phyloP scores from a whole-genome alignment of 257 asterid genomes.

The Petunia secreta region DNA sequence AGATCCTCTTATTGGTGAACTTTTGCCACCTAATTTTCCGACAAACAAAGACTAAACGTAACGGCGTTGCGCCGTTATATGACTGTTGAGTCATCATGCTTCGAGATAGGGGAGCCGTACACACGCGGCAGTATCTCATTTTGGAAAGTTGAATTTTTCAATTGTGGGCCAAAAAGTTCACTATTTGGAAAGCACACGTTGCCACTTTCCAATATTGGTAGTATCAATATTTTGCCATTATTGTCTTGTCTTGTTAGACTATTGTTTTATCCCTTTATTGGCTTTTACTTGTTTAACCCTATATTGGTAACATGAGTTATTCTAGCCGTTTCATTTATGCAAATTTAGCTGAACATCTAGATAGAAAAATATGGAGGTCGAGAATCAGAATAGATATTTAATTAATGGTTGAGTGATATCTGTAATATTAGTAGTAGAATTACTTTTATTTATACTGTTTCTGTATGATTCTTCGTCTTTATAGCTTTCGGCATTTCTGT shows the following conservation, averaged over 20 bases:
- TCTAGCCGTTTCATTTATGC: no score
- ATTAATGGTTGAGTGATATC: no score
- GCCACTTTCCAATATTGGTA: background rate
- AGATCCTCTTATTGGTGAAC: conserved; percentile 13
- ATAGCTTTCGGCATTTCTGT: no score
- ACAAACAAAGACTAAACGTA: background rate
- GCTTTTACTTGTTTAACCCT: background rate
- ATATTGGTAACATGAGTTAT: no score
- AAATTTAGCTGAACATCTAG: no score
- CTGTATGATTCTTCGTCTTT: no score
- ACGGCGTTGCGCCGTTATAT: conserved; percentile 23
- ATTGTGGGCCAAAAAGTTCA: background rate
- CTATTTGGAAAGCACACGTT: conserved; percentile 15
- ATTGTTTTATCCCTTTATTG: background rate
- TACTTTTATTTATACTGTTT: no score
- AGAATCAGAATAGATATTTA: no score
- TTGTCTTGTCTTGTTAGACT: background rate
- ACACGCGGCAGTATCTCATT: conserved; percentile 20
- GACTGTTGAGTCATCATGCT: conserved; percentile 19
- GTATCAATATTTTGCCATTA: background rate
- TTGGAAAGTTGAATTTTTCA: background rate
- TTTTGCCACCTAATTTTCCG: conserved; percentile 22
- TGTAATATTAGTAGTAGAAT: no score
- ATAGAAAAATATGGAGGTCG: no score
- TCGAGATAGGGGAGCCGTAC: background rate